Evolutionary conservation across 805 yeast genomes (phyloP), one percentile per base, ranked within the genome.

Genomic region (Kuraishia hungarica): DNA sequence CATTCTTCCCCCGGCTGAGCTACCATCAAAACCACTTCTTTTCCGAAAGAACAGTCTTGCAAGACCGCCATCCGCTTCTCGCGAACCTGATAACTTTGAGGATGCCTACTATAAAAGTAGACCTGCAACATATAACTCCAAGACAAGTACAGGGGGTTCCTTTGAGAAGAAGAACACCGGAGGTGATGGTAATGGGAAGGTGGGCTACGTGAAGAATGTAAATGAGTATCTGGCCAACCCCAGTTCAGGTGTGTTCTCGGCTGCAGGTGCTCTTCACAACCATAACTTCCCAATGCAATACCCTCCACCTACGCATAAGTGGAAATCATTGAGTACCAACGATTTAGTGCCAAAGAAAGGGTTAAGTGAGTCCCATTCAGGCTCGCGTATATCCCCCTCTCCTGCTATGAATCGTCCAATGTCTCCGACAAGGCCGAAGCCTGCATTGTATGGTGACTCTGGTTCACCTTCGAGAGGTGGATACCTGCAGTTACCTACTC

Each of bases 401-500:
- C 13, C 48, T 21, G 39, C 50, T 21, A 46, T 56, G 20, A 55
- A 49, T 10, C 5, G 43, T 17, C n/a, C 53, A 29, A 48, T 54
- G 22, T 58, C 63, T 1, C 63, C 63, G 17, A 50, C 61, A 6
- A 57, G 56, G 48, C 66, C 65, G 2, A 59, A 57, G 51, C 63
- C 67, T 17, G 63, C 58, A 1, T 56, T 58, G 35, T 54, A 56
- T 24, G 55, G 64, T 48, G 60, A 61, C 2, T 47, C 52, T 6
- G 51, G 60, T 10, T 56, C 52, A 20, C 56, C 59, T n/a, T 19
- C 43, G 17, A 35, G 3, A 15, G 43, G 43, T 3, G 28, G 47
- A 13, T n/a, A 50, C 24, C 48, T 28, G 8, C 43, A 48, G 50
- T 26, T 29, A 2, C 43, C 53, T 22, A 8, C 17, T 13, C 17